Conservation (phyloP, 148 eudicot genomes). For the Selenicereus undatus region DNA sequence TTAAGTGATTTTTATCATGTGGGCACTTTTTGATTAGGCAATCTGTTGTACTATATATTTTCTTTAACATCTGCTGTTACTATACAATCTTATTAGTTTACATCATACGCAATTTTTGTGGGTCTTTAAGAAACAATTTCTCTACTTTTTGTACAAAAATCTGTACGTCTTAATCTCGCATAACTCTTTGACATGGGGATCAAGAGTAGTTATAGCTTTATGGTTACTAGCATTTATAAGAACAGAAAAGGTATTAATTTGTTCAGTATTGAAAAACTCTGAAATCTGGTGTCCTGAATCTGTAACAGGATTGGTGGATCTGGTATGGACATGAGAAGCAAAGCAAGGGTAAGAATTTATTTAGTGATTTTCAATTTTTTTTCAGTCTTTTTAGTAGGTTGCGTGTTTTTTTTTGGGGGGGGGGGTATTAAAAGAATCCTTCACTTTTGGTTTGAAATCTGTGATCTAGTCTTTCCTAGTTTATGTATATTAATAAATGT, state of each 20-base stretch:
- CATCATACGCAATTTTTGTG: background rate
- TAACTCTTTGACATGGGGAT: background rate
- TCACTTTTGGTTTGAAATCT: background rate
- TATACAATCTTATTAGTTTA: background rate
- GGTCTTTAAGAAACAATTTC: background rate
- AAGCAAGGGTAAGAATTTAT: slow-evolving; percentile 68
- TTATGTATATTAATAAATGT: background rate
- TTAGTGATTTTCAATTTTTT: background rate
- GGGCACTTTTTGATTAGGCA: background rate
- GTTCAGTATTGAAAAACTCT: background rate
- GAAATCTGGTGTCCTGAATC: slow-evolving; percentile 10
- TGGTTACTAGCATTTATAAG: no score
- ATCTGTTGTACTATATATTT: background rate
- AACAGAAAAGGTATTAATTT: background rate
- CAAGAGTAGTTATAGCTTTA: no score
- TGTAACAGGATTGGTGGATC: slow-evolving; percentile 92
- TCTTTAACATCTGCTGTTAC: background rate
- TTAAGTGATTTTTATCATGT: background rate
- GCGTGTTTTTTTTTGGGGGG: background rate
- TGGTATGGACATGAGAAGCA: slow-evolving; percentile 92
- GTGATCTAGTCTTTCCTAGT: background rate
- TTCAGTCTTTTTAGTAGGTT: background rate
- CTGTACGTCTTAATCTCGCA: background rate
- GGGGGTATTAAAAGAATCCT: background rate
- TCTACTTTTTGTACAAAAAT: background rate